Conservation (phyloP, 192 early-diverging fungal genomes). For the Linnemannia exigua region DNA sequence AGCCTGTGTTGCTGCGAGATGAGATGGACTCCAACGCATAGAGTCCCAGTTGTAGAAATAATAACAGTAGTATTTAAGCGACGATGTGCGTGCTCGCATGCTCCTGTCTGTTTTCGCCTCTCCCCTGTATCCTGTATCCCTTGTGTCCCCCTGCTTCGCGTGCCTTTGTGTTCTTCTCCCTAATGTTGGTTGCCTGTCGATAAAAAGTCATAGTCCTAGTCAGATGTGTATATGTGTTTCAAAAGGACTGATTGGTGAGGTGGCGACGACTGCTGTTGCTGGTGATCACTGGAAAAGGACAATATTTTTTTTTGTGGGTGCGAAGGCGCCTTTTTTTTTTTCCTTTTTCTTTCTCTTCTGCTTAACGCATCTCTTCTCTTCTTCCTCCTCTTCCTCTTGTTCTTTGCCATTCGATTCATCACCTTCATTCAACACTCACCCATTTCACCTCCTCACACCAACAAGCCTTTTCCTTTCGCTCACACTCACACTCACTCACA, state of each 20-base stretch:
- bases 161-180: neutral
- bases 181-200: neutral
- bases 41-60: neutral
- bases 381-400: neutral
- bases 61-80: neutral
- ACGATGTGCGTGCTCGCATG: neutral
- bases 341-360: neutral
- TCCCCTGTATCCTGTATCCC: neutral
- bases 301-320: too few species aligned
- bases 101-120: neutral
- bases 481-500: too few species aligned
- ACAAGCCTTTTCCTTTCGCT: neutral
- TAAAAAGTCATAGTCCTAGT: too few species aligned
- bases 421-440: neutral
- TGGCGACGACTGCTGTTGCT: too few species aligned
- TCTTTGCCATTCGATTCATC: neutral
- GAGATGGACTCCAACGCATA: neutral
- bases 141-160: neutral
- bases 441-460: neutral
- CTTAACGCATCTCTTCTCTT: neutral
- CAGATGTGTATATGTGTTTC: too few species aligned
- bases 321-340: too few species aligned
- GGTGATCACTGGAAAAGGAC: too few species aligned
- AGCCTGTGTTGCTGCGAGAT: too few species aligned
- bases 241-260: too few species aligned